Percentiles rank a stretch among this genome's conserved stretches.
Evolutionary conservation across 768 basidiomycete species (phyloP).

Genomic region (Rhodosporidiobolus sp.): DNA sequence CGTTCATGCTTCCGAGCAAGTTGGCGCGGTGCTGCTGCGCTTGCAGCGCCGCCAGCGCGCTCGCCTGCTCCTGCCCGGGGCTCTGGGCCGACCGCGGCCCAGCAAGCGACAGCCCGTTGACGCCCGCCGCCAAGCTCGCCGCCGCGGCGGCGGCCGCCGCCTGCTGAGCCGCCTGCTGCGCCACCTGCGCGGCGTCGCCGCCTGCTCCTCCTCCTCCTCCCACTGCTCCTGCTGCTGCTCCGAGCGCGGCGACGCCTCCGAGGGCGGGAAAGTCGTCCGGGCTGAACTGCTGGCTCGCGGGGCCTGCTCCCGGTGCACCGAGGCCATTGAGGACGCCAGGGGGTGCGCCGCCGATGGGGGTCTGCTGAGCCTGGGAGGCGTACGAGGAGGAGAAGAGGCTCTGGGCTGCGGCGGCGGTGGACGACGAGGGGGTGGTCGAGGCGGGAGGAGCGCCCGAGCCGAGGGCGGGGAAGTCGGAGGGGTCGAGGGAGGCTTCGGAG

Average conservation of each 20-base stretch:
- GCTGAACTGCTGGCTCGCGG: slow-evolving; percentile 4
- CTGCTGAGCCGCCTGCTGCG: slow-evolving; percentile 1
- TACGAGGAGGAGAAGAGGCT: slow-evolving; percentile 31
- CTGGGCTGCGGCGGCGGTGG: slow-evolving; percentile 8
- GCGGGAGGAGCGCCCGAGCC: slow-evolving; percentile 59
- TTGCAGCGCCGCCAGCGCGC: slow-evolving; percentile 35
- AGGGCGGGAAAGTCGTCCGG: slow-evolving; percentile 40
- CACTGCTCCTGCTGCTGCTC: too few relatives aligned
- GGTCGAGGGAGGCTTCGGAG: slow-evolving; percentile 2
- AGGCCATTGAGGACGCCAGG: slow-evolving; percentile 51
- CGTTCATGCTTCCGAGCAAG: slow-evolving; percentile 38
- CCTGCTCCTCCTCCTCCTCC: background rate
- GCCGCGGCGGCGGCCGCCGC: background rate
- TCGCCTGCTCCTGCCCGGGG: slow-evolving; percentile 35
- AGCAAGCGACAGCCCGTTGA: slow-evolving; percentile 28
- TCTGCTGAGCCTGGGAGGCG: slow-evolving; percentile 24
- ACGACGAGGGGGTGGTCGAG: slow-evolving; percentile 51
- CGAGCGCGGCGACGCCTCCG: slow-evolving; percentile 28
- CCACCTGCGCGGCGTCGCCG: background rate
- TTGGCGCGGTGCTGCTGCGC: slow-evolving; percentile 40
- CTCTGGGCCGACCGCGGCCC: slow-evolving; percentile 1
- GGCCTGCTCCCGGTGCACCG: slow-evolving; percentile 49
- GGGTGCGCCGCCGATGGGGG: slow-evolving; percentile 39
- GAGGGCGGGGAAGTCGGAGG: slow-evolving; percentile 73
- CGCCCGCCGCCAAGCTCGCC: background rate